These are phyloP conservation scores for Solanum virginianum DNA, from an alignment of 257 asterid genomes.

Conservation along the genomic window DNA sequence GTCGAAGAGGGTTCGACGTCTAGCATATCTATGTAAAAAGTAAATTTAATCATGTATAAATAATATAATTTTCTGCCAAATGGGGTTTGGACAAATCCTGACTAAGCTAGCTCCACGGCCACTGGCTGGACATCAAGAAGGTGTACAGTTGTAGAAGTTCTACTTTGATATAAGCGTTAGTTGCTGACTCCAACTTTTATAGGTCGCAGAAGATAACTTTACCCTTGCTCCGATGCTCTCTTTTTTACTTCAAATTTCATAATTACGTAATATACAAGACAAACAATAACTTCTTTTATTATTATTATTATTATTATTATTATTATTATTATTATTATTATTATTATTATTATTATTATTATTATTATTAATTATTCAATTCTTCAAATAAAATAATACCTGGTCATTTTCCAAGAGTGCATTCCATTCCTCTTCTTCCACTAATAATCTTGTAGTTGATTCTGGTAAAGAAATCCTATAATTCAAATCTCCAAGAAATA, in stretches of 20 bases:
- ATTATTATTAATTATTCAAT: neutral
- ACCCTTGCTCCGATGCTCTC: neutral
- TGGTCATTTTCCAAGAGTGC: constrained; percentile 43
- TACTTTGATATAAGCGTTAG: neutral
- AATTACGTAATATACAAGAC: neutral
- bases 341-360: too few species aligned
- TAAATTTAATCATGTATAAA: too few species aligned
- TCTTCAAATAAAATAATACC: constrained; percentile 8
- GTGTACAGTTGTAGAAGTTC: neutral
- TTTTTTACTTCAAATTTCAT: neutral
- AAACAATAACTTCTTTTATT: too few species aligned
- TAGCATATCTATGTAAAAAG: too few species aligned
- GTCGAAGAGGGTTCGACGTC: too few species aligned
- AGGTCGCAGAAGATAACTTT: neutral
- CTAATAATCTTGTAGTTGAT: constrained; percentile 30
- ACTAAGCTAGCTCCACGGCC: too few species aligned
- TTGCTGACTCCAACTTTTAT: neutral
- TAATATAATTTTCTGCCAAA: too few species aligned
- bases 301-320: too few species aligned
- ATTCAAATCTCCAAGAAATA: constrained; percentile 58
- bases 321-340: too few species aligned
- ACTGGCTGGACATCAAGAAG: neutral
- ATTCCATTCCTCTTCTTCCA: constrained; percentile 33
- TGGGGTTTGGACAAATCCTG: too few species aligned
- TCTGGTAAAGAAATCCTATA: constrained; percentile 53